Percentiles rank a stretch among this genome's conserved stretches.
phyloP scores from a whole-genome alignment of 225 moss, liverwort and hornwort species.

The Straminergon stramineum region DNA sequence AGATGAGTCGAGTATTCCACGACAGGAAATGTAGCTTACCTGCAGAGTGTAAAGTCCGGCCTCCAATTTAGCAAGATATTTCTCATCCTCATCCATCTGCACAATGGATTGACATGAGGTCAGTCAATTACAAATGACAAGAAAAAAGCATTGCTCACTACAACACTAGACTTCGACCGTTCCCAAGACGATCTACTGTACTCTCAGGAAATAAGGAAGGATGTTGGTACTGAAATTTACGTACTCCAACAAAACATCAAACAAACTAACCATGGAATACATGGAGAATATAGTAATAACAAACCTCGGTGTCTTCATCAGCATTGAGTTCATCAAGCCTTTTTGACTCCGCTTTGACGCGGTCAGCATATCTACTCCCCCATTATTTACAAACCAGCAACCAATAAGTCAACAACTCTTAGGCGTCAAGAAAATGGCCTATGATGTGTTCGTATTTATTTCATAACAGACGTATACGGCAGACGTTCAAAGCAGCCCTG shows the following conservation, averaged over 20 bases:
- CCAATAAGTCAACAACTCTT: not conserved
- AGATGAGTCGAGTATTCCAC: not conserved
- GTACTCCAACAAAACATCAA: not conserved
- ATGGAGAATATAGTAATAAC: not conserved
- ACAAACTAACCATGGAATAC: not conserved
- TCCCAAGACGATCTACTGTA: not conserved
- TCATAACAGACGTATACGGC: not conserved
- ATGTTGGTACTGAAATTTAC: not conserved
- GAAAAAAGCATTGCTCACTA: not conserved
- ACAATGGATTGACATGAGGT: not conserved
- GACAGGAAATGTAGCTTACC: conserved; percentile 20
- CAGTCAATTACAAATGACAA: not conserved
- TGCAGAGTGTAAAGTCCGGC: conserved; percentile 92
- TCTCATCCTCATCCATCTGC: conserved; percentile 97
- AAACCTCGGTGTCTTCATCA: conserved; percentile 75
- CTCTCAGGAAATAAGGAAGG: not conserved
- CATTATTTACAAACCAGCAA: not conserved
- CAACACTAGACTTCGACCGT: not conserved
- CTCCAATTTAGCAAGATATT: conserved; percentile 83
- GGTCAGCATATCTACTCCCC: conserved; percentile 72
- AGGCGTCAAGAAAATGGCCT: not conserved
- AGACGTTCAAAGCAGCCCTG: not conserved
- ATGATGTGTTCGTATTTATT: not conserved
- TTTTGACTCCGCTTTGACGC: conserved; percentile 75
- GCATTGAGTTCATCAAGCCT: conserved; percentile 56